Evolutionary conservation across 2,329 filamentous ascomycete species (phyloP).

Genomic region (Aaosphaeria pasadenensis): DNA sequence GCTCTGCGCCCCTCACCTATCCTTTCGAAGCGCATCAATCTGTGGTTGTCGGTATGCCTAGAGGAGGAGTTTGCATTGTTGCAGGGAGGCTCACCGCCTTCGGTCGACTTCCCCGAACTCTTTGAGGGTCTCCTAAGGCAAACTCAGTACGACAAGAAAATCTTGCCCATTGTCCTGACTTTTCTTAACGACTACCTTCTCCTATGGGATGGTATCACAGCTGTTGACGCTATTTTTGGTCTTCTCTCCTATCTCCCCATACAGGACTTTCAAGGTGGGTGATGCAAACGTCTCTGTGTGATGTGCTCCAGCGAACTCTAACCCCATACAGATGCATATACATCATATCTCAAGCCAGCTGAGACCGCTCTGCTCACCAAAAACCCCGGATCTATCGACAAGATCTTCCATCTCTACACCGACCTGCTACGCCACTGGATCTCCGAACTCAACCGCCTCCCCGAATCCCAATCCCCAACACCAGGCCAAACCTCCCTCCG

Average conservation of each 20-base stretch:
- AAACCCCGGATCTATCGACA: conserved; percentile 51
- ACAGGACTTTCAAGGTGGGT: conserved; percentile 54
- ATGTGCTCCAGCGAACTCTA: background rate
- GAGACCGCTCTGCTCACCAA: conserved; percentile 41
- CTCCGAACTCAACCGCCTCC: conserved; percentile 25
- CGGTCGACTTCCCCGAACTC: conserved; percentile 24
- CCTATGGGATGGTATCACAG: conserved; percentile 34
- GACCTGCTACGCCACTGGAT: conserved; percentile 59
- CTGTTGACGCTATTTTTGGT: conserved; percentile 48
- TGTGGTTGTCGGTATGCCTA: conserved; percentile 38
- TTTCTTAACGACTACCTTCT: conserved; percentile 37
- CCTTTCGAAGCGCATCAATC: conserved; percentile 24
- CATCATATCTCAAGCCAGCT: conserved; percentile 35
- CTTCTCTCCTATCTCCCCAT: conserved; percentile 46
- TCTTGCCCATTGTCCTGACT: conserved; percentile 24
- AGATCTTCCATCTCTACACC: conserved; percentile 66
- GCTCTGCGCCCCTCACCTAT: conserved; percentile 47
- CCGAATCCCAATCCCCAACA: conserved; percentile 24
- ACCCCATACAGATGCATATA: conserved; percentile 26
- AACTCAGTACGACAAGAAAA: conserved; percentile 34
- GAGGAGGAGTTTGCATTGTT: conserved; percentile 32
- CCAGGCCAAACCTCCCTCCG: conserved; percentile 47
- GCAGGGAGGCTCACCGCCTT: conserved; percentile 11
- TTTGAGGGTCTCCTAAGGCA: conserved; percentile 31
- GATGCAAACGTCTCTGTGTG: conserved; percentile 12